Evolutionary conservation across 768 basidiomycete genomes (phyloP).

Genomic region (Suillus lakei): DNA sequence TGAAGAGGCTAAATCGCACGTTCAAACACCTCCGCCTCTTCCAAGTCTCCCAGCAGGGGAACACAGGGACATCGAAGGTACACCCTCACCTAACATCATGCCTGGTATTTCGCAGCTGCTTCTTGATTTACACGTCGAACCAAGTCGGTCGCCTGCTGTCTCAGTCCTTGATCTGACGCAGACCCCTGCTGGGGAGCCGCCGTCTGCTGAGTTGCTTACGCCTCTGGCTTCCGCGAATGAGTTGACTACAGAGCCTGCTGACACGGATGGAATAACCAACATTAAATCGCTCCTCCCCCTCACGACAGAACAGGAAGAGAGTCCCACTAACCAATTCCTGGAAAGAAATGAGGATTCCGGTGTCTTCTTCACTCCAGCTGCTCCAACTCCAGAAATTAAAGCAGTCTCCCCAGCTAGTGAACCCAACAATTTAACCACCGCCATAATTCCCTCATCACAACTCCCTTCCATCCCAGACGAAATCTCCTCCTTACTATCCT

Average conservation of each 20-base stretch:
- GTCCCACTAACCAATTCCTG: background rate
- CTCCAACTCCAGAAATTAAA: background rate
- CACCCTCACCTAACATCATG: background rate
- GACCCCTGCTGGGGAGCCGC: background rate
- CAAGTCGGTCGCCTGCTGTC: no score
- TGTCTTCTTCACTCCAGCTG: background rate
- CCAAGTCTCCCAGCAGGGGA: background rate
- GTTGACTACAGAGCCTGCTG: background rate
- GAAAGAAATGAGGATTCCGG: background rate
- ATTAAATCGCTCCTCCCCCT: background rate
- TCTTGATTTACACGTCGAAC: background rate
- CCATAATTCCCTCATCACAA: background rate
- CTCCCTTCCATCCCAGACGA: background rate
- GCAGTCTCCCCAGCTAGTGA: background rate
- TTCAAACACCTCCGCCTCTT: background rate
- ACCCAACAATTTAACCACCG: background rate
- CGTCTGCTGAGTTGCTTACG: background rate
- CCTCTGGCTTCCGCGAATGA: background rate
- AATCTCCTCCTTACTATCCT: conserved; percentile 47
- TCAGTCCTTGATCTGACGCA: no score
- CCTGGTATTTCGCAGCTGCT: background rate
- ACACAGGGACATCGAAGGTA: background rate
- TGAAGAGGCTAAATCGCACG: background rate
- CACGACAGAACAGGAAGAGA: background rate
- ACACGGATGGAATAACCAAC: no score